Evolutionary conservation across 2,329 filamentous ascomycete species (phyloP), one percentile per base, ranked within the genome.

Genomic region (Botrytis squamosa): DNA sequence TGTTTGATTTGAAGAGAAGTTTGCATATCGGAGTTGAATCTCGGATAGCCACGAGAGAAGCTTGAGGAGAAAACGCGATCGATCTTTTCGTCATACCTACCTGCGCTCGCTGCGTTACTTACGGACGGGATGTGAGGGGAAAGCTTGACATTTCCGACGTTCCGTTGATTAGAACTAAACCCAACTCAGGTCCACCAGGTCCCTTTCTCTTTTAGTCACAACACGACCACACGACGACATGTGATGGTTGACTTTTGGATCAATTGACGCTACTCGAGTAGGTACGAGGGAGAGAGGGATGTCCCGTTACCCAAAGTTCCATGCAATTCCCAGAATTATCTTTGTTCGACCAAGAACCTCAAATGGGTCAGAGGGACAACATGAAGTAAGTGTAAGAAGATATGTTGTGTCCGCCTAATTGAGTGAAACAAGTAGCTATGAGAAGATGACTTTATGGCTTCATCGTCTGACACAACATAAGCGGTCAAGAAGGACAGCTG

Each of bases 71-170:
- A 57, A 68, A 68, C 66, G 66, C 49, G 49, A 68, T 68, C 66
- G 38, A 68, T 68, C 66, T 68, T 33, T 68, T 33, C 49, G 49
- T 68, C 66, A 42, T 57, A 55, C 65, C 25, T 55, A 29, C 65
- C 33, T 33, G 33, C 33, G 33, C 33, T 33, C 33, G 33, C 33
- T 33, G 33, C 33, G 33, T 33, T 33, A 33, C 33, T 36, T n/a
- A 55, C 12, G 64, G 64, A 52, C 25, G 65, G 65, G 49, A 55
- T 55, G 49, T 55, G 49, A 55, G 22, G 29, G n/a, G 29, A 20
- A 42, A 29, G 42, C 68, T 64, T 70, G 68, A 57, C 66, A 68
- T 68, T 42, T 57, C 66, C 66, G 66, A 33, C 66, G 66, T 42
- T 12, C 65, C 65, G 36, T 16, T 40, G 5, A 42, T 42, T 42